Percentiles rank a stretch among this genome's conserved stretches.
phyloP scores from a whole-genome alignment of 345 rosid genomes.

The Kandelia obovata region DNA sequence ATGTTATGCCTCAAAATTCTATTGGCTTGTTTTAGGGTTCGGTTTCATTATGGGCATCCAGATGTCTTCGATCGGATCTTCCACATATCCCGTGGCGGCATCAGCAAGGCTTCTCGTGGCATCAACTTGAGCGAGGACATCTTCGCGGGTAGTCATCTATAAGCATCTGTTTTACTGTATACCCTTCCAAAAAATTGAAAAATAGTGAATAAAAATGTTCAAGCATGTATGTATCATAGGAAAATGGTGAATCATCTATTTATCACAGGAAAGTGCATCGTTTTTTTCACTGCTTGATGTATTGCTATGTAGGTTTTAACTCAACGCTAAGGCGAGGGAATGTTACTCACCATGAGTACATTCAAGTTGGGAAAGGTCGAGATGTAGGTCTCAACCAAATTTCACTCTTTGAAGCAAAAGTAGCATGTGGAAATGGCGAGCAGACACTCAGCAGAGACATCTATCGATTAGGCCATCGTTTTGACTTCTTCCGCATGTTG shows the following conservation, averaged over 20 bases:
- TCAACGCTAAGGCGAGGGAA: conserved; percentile 89
- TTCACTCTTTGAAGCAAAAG: conserved; percentile 96
- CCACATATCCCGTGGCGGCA: conserved; percentile 95
- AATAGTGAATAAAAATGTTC: not conserved
- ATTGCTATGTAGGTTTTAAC: conserved; percentile 63
- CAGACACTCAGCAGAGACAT: conserved; percentile 90
- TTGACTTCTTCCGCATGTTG: conserved; percentile 96
- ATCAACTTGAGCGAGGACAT: conserved; percentile 97
- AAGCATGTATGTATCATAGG: not conserved
- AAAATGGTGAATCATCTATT: not conserved
- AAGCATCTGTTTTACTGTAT: not conserved
- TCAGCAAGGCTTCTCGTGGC: conserved; percentile 93
- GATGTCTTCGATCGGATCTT: conserved; percentile 94
- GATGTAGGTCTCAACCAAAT: conserved; percentile 98
- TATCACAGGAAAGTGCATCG: not conserved
- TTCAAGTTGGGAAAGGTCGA: conserved; percentile 99
- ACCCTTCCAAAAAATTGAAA: not conserved
- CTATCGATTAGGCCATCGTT: conserved; percentile 92
- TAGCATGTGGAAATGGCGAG: conserved; percentile 97
- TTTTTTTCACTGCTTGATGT: conserved; percentile 4
- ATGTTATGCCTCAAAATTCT: conserved; percentile 10
- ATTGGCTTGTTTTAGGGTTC: conserved; percentile 53
- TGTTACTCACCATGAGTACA: conserved; percentile 96
- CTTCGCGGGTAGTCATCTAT: conserved; percentile 69
- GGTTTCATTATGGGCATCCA: conserved; percentile 97